These are phyloP conservation scores for Eimeria acervulina DNA, from an alignment of 169 alveolate genomes.

Conservation along the genomic window DNA sequence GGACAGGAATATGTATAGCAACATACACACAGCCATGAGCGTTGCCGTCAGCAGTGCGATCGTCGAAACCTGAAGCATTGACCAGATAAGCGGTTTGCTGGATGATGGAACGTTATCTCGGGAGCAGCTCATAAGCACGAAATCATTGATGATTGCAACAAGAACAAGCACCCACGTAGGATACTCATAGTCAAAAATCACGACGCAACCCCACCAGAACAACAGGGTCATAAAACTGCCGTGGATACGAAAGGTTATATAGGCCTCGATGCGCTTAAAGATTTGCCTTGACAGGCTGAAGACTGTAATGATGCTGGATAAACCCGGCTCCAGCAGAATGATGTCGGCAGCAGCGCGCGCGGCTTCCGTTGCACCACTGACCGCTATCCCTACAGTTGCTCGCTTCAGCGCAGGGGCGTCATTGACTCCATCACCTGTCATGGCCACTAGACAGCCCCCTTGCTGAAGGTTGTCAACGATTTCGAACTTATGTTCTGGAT, in stretches of 20 bases:
- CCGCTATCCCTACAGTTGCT: constrained; percentile 96
- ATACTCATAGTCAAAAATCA: constrained; percentile 69
- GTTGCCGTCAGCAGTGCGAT: constrained; percentile 71
- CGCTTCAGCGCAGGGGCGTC: constrained; percentile 97
- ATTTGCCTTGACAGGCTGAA: constrained; percentile 91
- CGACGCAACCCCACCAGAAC: constrained; percentile 85
- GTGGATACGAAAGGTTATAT: constrained; percentile 87
- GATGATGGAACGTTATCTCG: constrained; percentile 82
- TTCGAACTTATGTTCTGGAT: constrained; percentile 94
- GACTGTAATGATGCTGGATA: constrained; percentile 93
- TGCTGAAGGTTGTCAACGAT: constrained; percentile 87
- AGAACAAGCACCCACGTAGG: constrained; percentile 83
- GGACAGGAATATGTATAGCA: constrained; percentile 71
- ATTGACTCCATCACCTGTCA: constrained; percentile 96
- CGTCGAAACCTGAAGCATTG: constrained; percentile 77
- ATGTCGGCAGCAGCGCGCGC: constrained; percentile 95
- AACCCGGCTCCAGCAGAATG: constrained; percentile 93
- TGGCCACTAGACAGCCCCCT: constrained; percentile 92
- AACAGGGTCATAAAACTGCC: constrained; percentile 84
- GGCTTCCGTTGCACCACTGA: constrained; percentile 95
- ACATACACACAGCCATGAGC: constrained; percentile 74
- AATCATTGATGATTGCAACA: constrained; percentile 83
- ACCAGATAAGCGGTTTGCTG: constrained; percentile 81
- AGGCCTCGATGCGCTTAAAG: constrained; percentile 92
- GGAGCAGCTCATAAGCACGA: constrained; percentile 84